Evolutionary conservation across 345 rosid species (phyloP).

Genomic region (Streptanthus diversifolius): DNA sequence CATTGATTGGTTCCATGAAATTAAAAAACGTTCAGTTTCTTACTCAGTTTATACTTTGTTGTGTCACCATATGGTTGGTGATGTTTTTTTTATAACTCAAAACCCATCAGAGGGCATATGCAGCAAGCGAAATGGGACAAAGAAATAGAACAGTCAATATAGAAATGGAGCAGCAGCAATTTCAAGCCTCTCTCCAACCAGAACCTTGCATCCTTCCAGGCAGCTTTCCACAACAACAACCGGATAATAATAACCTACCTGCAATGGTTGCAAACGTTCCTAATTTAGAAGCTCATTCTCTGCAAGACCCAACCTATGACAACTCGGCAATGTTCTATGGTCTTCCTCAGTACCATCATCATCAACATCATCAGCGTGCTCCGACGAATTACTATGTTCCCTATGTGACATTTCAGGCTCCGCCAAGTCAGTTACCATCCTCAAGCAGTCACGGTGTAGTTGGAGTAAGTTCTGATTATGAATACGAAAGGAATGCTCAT

Average conservation of each 20-base stretch:
- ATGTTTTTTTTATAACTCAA: neutral
- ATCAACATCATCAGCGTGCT: constrained; percentile 44
- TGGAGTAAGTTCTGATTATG: constrained; percentile 59
- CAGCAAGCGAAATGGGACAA: constrained; percentile 61
- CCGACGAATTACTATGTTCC: constrained; percentile 53
- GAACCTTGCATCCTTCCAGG: constrained; percentile 56
- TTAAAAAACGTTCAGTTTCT: neutral
- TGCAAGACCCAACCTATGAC: constrained; percentile 48
- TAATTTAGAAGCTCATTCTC: constrained; percentile 48
- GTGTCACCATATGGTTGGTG: neutral
- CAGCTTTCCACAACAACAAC: constrained; percentile 47
- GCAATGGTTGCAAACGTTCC: constrained; percentile 41
- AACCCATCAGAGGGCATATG: constrained; percentile 28
- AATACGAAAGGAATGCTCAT: constrained; percentile 45
- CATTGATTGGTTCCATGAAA: neutral
- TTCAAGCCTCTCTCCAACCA: constrained; percentile 44
- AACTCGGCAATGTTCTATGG: constrained; percentile 46
- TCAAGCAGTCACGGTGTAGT: constrained; percentile 47
- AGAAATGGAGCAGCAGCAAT: constrained; percentile 61
- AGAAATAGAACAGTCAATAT: constrained; percentile 54
- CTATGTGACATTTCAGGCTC: constrained; percentile 46
- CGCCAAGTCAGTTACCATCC: constrained; percentile 55
- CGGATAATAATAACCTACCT: constrained; percentile 43
- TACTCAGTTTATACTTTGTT: neutral
- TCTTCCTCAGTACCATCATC: constrained; percentile 51